Evolutionary conservation across 768 basidiomycete species (phyloP).

Genomic region (Termitomyces sp.): DNA sequence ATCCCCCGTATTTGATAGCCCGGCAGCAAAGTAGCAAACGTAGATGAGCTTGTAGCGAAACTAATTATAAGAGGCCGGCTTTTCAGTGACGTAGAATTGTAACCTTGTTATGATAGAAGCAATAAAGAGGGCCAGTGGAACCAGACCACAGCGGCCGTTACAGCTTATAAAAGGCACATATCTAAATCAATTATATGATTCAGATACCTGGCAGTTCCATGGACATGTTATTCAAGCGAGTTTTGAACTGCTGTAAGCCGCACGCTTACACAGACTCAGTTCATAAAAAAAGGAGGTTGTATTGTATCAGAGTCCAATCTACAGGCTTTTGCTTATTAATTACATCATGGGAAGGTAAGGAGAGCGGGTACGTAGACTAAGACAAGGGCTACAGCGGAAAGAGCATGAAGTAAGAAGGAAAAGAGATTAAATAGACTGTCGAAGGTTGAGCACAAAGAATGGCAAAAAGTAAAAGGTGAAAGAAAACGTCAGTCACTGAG

Average conservation of each 20-base stretch:
- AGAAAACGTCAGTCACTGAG: background rate
- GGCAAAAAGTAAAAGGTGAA: no score
- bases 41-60: conserved; percentile 87
- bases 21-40: conserved; percentile 88
- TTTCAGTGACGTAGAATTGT: conserved; percentile 32
- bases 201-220: no score
- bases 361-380: background rate
- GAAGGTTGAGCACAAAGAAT: background rate
- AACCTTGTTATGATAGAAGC: background rate
- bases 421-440: background rate
- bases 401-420: conserved; percentile 1
- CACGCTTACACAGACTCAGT: no score
- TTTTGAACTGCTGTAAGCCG: no score
- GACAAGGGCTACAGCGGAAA: background rate
- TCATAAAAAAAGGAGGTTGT: background rate
- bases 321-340: conserved; percentile 8
- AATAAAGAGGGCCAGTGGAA: no score
- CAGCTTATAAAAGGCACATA: no score
- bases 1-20: no score
- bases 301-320: conserved; percentile 5
- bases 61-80: conserved; percentile 88
- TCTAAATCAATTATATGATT: no score
- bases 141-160: no score
- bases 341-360: conserved; percentile 2
- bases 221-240: no score